Evolutionary conservation across 352 stramenopile species (phyloP), one percentile per base, ranked within the genome.

Genomic region (Phytopythium chamaehyphon): DNA sequence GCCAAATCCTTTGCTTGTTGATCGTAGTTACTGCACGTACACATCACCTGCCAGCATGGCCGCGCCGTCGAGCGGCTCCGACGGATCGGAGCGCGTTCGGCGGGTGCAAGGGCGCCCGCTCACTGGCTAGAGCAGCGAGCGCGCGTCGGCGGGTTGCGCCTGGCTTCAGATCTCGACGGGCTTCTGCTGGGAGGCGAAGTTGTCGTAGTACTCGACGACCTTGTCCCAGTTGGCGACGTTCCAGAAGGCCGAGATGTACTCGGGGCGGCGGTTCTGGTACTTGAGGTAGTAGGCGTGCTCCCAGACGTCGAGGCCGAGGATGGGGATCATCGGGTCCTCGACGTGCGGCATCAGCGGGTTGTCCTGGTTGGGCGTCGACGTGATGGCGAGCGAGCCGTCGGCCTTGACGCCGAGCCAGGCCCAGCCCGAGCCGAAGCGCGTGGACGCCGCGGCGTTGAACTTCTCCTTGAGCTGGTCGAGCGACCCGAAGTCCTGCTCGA

Each of bases 191-290:
- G 77, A 88, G 49, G 86, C 86, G 63, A 92, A 95, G 18, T 93
- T 60, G 75, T 95, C 84, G 67, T 96, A 96, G 83, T 95, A 94
- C 66, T 95, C 75, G 21, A 90, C 85, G 39, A 96, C 90, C 76
- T 94, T 91, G 71, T 95, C 83, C 87, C 87, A 97, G 85, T 97
- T 97, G 65, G 89, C 93, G 57, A 99, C 93, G 80, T 98, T 98
- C 96, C 96, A 99, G 77, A 97, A 98, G 59, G 95, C 97, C 45
- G 83, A 87, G 61, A 99, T 97, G 88, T 98, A 98, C 71, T 98
- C 90, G 16, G 93, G 88, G 56, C 93, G 83, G 48, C 90, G 85
- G 78, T 98, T 98, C 68, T 98, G 91, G 85, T 98, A 98, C 77
- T 98, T 97, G 55, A 98, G 80, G 83, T 98, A 98, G 72, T 98